Conservation (phyloP, 495 filamentous ascomycete species). For the Haplographium delicatum region DNA sequence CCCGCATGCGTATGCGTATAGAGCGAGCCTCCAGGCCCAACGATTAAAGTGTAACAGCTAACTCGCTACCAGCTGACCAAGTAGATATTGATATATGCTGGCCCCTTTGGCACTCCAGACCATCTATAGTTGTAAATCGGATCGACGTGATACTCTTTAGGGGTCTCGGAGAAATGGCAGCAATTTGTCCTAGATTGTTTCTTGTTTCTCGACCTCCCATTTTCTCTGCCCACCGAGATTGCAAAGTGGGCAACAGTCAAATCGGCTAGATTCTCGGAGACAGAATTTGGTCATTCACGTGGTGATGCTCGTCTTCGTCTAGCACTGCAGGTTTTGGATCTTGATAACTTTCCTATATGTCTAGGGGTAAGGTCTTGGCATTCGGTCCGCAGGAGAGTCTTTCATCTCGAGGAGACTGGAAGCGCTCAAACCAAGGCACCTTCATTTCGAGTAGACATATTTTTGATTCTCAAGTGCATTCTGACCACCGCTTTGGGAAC, state of each 20-base stretch:
- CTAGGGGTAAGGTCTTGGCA: background rate
- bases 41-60: conserved; percentile 3
- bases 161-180: conserved; percentile 2
- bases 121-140: background rate
- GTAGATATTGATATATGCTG: background rate
- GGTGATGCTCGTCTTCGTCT: background rate
- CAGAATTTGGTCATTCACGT: conserved; percentile 1
- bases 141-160: background rate
- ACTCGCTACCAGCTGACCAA: conserved; percentile 8
- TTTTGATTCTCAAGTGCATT: too few relatives aligned
- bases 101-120: background rate
- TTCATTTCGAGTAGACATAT: background rate
- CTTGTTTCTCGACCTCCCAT: too few relatives aligned
- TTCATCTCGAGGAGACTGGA: background rate
- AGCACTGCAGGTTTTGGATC: too few relatives aligned
- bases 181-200: conserved; percentile 6
- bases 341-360: too few relatives aligned
- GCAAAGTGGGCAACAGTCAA: background rate
- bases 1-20: too few relatives aligned
- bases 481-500: too few relatives aligned
- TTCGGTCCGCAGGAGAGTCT: background rate
- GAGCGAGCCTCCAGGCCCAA: conserved; percentile 1
- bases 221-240: background rate
- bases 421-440: too few relatives aligned
- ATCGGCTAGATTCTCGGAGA: background rate